A percentile compares a stretch with the other conserved stretches of the same genome.
Evolutionary conservation across 768 basidiomycete species (phyloP).

Genomic region (Xerocomus potaroensis): DNA sequence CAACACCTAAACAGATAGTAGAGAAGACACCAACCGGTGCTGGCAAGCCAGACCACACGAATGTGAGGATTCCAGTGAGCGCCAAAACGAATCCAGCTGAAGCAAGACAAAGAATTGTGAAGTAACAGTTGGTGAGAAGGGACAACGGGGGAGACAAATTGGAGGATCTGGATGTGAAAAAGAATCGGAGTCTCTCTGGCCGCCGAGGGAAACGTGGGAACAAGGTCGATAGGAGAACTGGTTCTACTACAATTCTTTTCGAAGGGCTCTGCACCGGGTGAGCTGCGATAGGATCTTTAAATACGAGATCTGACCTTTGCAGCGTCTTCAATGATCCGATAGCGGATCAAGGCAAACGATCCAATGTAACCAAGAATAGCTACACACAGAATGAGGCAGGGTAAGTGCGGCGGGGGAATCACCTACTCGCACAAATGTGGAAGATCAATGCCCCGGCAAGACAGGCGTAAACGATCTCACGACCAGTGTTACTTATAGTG

Average conservation of each 20-base stretch:
- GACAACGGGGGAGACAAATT: constrained; percentile 11
- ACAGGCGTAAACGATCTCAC: constrained; percentile 26
- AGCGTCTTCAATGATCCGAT: constrained; percentile 21
- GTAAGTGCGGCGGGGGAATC: not conserved
- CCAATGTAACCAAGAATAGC: constrained; percentile 27
- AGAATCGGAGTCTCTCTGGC: not conserved
- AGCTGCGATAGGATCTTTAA: not conserved
- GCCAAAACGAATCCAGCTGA: constrained; percentile 23
- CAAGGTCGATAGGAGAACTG: constrained; percentile 6
- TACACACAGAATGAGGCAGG: constrained; percentile 2
- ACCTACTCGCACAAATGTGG: constrained; percentile 28
- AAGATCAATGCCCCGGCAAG: constrained; percentile 30
- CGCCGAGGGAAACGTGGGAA: not conserved
- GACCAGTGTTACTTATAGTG: constrained; percentile 3
- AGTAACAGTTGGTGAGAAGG: constrained; percentile 24
- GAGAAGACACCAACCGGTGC: constrained; percentile 26
- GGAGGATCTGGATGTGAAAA: not conserved
- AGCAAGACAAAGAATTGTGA: constrained; percentile 23
- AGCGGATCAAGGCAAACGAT: constrained; percentile 28
- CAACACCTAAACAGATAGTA: constrained; percentile 24
- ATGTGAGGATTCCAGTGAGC: constrained; percentile 24
- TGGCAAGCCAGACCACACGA: constrained; percentile 23
- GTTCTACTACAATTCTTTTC: constrained; percentile 15
- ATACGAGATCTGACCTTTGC: constrained; percentile 9
- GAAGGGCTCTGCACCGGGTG: constrained; percentile 6